A percentile compares a stretch with the other conserved stretches of the same genome.
phyloP scores from a whole-genome alignment of 23 red algal species.

The Porphyridium purpureum region DNA sequence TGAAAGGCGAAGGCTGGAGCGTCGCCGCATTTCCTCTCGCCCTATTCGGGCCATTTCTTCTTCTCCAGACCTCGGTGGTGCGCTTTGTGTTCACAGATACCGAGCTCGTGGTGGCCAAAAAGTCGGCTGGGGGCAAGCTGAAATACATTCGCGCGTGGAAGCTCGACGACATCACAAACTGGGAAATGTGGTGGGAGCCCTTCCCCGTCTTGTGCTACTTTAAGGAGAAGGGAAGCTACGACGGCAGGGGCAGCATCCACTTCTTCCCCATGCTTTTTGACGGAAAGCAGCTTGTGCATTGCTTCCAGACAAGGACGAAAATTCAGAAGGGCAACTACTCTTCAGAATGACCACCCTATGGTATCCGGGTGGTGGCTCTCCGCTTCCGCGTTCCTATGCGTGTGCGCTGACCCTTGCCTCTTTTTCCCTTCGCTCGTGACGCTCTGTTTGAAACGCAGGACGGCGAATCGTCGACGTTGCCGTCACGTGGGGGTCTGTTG shows the following conservation, averaged over 20 bases:
- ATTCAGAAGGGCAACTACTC: constrained; percentile 1
- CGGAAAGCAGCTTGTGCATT: constrained; percentile 11
- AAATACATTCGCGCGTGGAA: constrained; percentile 41
- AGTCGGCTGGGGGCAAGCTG: constrained; percentile 5
- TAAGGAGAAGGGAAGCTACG: constrained; percentile 61
- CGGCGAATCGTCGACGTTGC: too few species aligned
- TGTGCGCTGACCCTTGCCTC: too few species aligned
- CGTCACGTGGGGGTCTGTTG: too few species aligned
- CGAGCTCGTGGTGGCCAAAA: constrained; percentile 20
- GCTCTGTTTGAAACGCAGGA: too few species aligned
- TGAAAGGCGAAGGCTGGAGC: background rate
- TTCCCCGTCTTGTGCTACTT: constrained; percentile 56
- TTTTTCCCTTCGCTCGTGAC: too few species aligned
- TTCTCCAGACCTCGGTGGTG: constrained; percentile 21
- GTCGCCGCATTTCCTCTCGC: constrained; percentile 14
- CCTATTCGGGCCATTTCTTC: constrained; percentile 22
- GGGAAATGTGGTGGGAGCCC: constrained; percentile 56
- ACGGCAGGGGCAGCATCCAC: constrained; percentile 58
- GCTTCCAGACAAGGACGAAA: constrained; percentile 18
- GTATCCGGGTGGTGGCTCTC: too few species aligned
- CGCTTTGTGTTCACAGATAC: constrained; percentile 45
- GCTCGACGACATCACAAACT: constrained; percentile 33
- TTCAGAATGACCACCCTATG: too few species aligned
- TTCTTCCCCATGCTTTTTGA: constrained; percentile 62
- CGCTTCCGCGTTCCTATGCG: too few species aligned